Base-by-base conservation (phyloP, 805 yeast species). In the Candida michaelii region DNA sequence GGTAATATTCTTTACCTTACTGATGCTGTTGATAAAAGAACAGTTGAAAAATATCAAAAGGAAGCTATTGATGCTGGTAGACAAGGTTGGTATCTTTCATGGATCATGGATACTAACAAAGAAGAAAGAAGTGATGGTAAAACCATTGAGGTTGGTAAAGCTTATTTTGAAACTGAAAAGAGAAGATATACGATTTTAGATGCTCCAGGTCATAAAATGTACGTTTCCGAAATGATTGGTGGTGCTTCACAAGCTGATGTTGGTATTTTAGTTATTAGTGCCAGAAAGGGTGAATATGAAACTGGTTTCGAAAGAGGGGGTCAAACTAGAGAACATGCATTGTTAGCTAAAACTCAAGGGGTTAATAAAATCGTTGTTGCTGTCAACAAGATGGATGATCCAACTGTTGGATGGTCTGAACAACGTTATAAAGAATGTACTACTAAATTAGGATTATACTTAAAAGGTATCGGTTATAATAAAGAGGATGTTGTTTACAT, bases 201-300 rank as follows among this genome's bases (percentile, higher is more conserved):
- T 68, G 99, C 99, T 7, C 99, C 99, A 52, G 99, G 99, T 40
- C 99, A 93, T 76, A 93, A 93, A 74, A 85, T 93, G 89, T 93
- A 93, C 63, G 97, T 93, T 50, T 89, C 97, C 43, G 95, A 89
- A 67, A 93, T 93, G 99, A 93, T 93, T 75, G 98, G 98, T 58
- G 99, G 99, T 68, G 99, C 99, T 14, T 90, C 98, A 35, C 99
- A 93, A 74, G 99, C 99, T 27, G 99, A 93, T 72, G 93, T 91
- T 45, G 99, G 99, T 71, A 81, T 93, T 52, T 78, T 93, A 59
- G 99, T 93, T 38, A 93, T 93, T 55, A 87, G 96, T 50, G 98
- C 98, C 36, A 86, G 99, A 77, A 89, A 90, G 70, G 99, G 99
- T 72, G 99, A 93, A 68, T 93, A 93, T 69, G 99, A 93, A 74